Base-by-base conservation (phyloP, 805 yeast genomes). In the Candida pseudofarinosa region DNA sequence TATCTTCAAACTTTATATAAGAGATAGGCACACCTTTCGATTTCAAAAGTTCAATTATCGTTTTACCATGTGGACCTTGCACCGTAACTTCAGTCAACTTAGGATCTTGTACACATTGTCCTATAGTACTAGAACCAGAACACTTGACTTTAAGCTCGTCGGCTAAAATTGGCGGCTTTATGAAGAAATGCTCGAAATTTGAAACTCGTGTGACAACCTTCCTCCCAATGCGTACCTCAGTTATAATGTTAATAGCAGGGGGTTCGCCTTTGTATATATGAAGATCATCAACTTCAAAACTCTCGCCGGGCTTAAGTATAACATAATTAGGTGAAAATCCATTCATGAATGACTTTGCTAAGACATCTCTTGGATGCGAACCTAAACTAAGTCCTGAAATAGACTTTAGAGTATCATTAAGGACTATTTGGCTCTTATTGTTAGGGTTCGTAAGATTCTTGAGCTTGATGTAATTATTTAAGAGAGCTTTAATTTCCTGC, bases 91-190 rank as follows among this genome's bases (percentile, higher is more conserved):
- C 95, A 33, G 71, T 60, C 0, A 75, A 54, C 32, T 73, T 75
- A 3, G 83, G 82, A 40, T 77, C 74, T 33, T 76, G 77, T 13
- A 69, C 67, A 34, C 79, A 76, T 20, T 77, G 80, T 0, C 83
- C 83, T 8, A 86, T 73, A 0, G 96, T 81, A 0, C 93, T 76
- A 0, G 97, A 87, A 0, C 97, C 96, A 10, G 96, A 90, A 59
- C 98, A 93, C 49, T 81, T 81, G 16, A 80, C 79, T 45, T 84
- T 80, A 48, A 91, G 63, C 35, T 80, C 84, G 23, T 78, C 80
- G 2, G 95, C 82, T 14, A 93, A 62, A 7, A 71, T 71, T 20
- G 77, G 80, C 0, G 88, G 76, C 43, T 80, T 82, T 30, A 91
- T 74, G 41, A 74, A 71, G 59, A 79, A 91, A 4, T 69, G 66